These are phyloP conservation scores for Exophiala spinifera DNA, from an alignment of 2,329 filamentous ascomycete species.

Conservation along the genomic window DNA sequence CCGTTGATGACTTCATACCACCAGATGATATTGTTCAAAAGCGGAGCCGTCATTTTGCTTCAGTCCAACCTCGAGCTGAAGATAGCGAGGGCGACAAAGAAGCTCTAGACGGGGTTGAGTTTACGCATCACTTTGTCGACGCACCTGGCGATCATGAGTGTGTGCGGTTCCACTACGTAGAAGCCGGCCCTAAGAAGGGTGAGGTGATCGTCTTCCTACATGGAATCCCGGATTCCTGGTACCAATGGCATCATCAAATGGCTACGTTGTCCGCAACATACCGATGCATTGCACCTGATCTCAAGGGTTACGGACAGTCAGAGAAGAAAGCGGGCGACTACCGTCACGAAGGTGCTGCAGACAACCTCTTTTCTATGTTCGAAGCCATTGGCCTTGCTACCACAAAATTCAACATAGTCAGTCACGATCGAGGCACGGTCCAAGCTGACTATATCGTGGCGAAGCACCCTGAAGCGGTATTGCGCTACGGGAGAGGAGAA, in stretches of 20 bases:
- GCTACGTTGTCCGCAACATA: neutral
- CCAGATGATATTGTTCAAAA: neutral
- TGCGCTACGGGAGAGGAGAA: conserved; percentile 15
- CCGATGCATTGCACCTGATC: conserved; percentile 10
- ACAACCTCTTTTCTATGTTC: conserved; percentile 11
- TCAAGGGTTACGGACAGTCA: conserved; percentile 18
- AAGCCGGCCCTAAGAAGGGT: conserved; percentile 5
- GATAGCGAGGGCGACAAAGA: conserved; percentile 13
- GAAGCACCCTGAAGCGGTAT: conserved; percentile 5
- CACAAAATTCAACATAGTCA: conserved; percentile 12
- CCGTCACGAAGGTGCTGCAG: conserved; percentile 12
- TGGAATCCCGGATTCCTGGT: conserved; percentile 16
- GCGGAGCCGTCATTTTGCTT: neutral
- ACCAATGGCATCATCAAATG: conserved; percentile 19
- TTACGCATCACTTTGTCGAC: conserved; percentile 14
- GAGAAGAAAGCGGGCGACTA: conserved; percentile 12
- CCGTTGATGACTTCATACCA: conserved; percentile 3
- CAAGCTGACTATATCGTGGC: conserved; percentile 16
- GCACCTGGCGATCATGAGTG: conserved; percentile 7
- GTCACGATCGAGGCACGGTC: conserved; percentile 14
- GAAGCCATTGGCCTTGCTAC: conserved; percentile 1
- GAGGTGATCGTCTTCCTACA: conserved; percentile 16
- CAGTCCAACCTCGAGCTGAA: neutral
- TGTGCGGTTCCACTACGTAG: conserved; percentile 11
- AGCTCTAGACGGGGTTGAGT: conserved; percentile 3